phyloP scores from a whole-genome alignment of 2,329 filamentous ascomycete species.

The Biscogniauxia marginata region DNA sequence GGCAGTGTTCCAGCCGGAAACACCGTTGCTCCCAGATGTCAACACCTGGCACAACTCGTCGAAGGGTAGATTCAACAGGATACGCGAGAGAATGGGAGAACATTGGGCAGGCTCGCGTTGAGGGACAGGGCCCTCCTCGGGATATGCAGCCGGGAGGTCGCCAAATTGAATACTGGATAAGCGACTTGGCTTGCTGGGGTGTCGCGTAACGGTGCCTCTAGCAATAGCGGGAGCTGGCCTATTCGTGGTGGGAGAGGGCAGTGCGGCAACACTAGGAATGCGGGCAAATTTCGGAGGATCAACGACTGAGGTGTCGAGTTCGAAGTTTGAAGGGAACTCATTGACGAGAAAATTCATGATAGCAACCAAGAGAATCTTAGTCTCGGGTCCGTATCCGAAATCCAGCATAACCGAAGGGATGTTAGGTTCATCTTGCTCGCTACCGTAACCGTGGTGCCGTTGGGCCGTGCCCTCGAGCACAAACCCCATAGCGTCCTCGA shows the following conservation, averaged over 20 bases:
- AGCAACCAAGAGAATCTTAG: slow-evolving; percentile 52
- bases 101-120: slow-evolving; percentile 34
- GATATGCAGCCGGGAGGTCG: slow-evolving; percentile 49
- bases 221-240: slow-evolving; percentile 38
- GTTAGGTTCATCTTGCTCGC: slow-evolving; percentile 18
- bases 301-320: slow-evolving; percentile 48
- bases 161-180: slow-evolving; percentile 69
- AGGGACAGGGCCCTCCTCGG: slow-evolving; percentile 29
- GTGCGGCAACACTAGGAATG: slow-evolving; percentile 35
- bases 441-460: slow-evolving; percentile 26
- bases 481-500: slow-evolving; percentile 60
- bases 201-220: slow-evolving; percentile 35
- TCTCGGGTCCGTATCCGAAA: slow-evolving; percentile 55
- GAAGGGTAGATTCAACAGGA: slow-evolving; percentile 70
- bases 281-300: slow-evolving; percentile 40
- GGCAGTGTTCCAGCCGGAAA: slow-evolving; percentile 49
- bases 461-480: slow-evolving; percentile 44
- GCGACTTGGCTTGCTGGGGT: slow-evolving; percentile 46
- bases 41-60: slow-evolving; percentile 63
- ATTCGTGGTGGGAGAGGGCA: slow-evolving; percentile 32
- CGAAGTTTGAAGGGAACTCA: slow-evolving; percentile 60
- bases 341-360: slow-evolving; percentile 59
- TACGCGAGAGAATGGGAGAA: slow-evolving; percentile 58
- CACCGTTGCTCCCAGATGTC: slow-evolving; percentile 57
- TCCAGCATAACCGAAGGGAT: slow-evolving; percentile 22